Evolutionary conservation across 305 asterid species (phyloP), one percentile per base, ranked within the genome.

Genomic region (Fraxinus dipetala): DNA sequence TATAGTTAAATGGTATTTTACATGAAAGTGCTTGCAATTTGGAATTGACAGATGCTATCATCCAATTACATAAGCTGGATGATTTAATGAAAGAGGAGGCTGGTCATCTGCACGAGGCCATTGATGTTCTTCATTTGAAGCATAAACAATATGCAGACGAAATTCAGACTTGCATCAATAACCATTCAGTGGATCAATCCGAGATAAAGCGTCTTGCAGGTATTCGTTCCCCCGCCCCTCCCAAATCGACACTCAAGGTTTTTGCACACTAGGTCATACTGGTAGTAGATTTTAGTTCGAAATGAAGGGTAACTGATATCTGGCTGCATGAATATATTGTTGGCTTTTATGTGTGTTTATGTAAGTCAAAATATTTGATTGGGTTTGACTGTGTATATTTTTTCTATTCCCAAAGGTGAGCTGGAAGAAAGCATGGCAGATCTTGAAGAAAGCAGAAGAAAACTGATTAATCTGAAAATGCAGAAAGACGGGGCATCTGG

Each of bases 391-490:
- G 6, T 85, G 76, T 82, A 34, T 78, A 30, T 31, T 85, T 56
- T 85, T 79, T 18, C 76, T 77, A 28, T 45, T 34, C 84, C 81
- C 85, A 81, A 84, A 95, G 99, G 96, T 79, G 98, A 96, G 83
- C 83, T 96, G 87, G 99, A 94, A 84, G 98, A 96, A 82, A 93
- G 89, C 90, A 87, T 93, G 94, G 87, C 91, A 22, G 99, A 92
- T 87, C 96, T 94, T 77, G 99, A 96, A 90, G 98, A 93, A 88
- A 94, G 95, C 86, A 91, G 96, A 90, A 94, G 98, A 87, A 96
- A 93, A 85, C 87, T 96, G 56, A 89, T 91, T 72, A 93, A 86
- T 86, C 80, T 92, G 89, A 90, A 86, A 90, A 90, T 94, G 98
- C 98, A 95, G 87, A 95, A 90, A 81, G 97, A 89, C 76, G 94